Evolutionary conservation across 2,329 filamentous ascomycete species (phyloP).

Genomic region (Coniochaeta ligniaria): DNA sequence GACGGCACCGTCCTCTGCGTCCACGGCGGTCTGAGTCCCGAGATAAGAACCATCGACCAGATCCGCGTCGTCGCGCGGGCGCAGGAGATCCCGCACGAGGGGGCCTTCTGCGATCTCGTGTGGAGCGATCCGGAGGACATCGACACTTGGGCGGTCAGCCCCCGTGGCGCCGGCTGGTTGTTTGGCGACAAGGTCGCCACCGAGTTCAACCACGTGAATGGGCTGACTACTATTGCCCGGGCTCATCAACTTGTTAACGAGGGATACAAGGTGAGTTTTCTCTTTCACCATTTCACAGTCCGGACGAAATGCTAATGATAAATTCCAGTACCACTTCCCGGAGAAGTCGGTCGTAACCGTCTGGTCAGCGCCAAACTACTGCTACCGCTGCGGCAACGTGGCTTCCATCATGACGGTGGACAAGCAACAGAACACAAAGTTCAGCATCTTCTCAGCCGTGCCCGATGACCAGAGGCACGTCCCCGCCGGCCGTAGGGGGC

Average conservation of each 20-base stretch:
- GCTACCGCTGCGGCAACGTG: constrained; percentile 91
- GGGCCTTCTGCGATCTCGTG: constrained; percentile 94
- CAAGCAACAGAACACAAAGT: constrained; percentile 78
- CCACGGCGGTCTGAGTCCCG: constrained; percentile 81
- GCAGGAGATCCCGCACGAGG: constrained; percentile 96
- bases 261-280: constrained; percentile 78
- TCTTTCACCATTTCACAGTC: not conserved
- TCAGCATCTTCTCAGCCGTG: constrained; percentile 88
- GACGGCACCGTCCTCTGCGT: constrained; percentile 98
- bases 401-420: constrained; percentile 93
- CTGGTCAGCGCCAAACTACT: constrained; percentile 96
- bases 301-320: constrained; percentile 17
- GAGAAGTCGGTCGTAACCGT: constrained; percentile 96
- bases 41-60: constrained; percentile 96
- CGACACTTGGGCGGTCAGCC: constrained; percentile 92
- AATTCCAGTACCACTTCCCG: constrained; percentile 73
- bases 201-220: constrained; percentile 96
- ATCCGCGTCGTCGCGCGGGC: constrained; percentile 98
- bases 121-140: constrained; percentile 98
- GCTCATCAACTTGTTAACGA: constrained; percentile 99
- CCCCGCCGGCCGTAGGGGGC: constrained; percentile 61
- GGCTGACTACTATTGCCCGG: constrained; percentile 87
- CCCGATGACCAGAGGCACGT: constrained; percentile 78
- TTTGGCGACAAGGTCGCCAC: constrained; percentile 97
- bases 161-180: constrained; percentile 92